A percentile compares a stretch with the other conserved stretches of the same genome.
Conservation (phyloP, 78 protist genomes). For the Dictyostelium purpureum region DNA sequence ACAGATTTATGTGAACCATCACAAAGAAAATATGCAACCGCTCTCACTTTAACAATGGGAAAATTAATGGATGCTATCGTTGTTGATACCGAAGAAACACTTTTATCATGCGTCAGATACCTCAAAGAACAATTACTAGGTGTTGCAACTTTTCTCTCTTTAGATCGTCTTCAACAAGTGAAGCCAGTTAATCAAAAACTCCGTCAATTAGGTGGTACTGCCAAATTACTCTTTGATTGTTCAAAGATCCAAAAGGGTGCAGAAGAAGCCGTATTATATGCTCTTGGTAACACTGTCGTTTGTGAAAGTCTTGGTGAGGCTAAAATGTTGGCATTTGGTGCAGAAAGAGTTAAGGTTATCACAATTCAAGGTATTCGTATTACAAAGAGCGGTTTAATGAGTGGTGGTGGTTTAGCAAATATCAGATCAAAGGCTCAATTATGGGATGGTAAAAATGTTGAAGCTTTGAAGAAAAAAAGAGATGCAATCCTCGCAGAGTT, state of each 20-base stretch:
- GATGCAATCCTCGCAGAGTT: constrained; percentile 28
- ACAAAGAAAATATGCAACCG: constrained; percentile 86
- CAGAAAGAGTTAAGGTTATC: constrained; percentile 53
- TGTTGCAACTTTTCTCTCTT: constrained; percentile 93
- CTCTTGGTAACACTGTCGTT: constrained; percentile 94
- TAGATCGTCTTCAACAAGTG: constrained; percentile 77
- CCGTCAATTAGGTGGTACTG: constrained; percentile 61
- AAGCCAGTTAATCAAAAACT: constrained; percentile 69
- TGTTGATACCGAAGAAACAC: constrained; percentile 90
- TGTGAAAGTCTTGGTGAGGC: constrained; percentile 93
- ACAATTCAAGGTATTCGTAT: constrained; percentile 95
- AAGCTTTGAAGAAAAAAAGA: constrained; percentile 56
- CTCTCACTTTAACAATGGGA: constrained; percentile 95
- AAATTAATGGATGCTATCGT: constrained; percentile 94
- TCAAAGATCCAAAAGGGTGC: constrained; percentile 29
- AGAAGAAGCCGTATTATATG: constrained; percentile 89
- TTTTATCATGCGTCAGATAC: constrained; percentile 91
- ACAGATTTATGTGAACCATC: constrained; percentile 87
- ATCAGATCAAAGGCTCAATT: constrained; percentile 26
- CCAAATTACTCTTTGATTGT: constrained; percentile 82
- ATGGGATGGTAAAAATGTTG: constrained; percentile 67
- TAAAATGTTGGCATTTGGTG: constrained; percentile 68
- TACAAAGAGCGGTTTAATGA: constrained; percentile 92
- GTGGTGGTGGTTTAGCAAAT: constrained; percentile 89
- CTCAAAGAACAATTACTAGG: constrained; percentile 88